phyloP scores from a whole-genome alignment of 129 eudicot species.

The Lactuca saligna region DNA sequence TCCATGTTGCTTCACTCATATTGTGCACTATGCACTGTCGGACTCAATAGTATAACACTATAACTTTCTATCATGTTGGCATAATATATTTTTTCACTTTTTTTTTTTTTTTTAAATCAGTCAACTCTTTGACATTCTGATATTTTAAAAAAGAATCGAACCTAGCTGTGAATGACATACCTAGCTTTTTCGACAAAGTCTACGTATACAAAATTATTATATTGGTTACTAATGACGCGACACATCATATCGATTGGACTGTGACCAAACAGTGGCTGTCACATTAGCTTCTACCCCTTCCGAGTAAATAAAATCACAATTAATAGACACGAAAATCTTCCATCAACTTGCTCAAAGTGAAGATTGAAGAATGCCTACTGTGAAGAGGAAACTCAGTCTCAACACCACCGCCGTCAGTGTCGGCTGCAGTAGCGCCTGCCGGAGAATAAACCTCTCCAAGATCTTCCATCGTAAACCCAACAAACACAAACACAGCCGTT shows the following conservation, averaged over 20 bases:
- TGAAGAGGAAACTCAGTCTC: slow-evolving; percentile 43
- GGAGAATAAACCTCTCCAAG: slow-evolving; percentile 49
- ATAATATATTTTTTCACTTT: neutral
- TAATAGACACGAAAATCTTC: neutral
- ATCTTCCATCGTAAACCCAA: slow-evolving; percentile 52
- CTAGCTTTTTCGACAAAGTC: neutral
- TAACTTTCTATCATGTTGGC: slow-evolving; percentile 4
- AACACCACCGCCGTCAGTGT: slow-evolving; percentile 48
- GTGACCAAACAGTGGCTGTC: slow-evolving; percentile 36
- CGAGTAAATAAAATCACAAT: slow-evolving; percentile 23
- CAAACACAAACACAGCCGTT: slow-evolving; percentile 25
- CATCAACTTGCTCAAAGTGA: slow-evolving; percentile 9
- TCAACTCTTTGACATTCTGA: neutral
- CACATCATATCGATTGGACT: slow-evolving; percentile 21
- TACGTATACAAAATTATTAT: neutral
- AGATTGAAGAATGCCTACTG: slow-evolving; percentile 40
- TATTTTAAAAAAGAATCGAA: too few species aligned
- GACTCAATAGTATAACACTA: neutral
- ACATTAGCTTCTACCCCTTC: slow-evolving; percentile 28
- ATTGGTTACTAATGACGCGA: slow-evolving; percentile 14
- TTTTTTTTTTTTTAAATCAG: neutral
- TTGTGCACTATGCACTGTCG: slow-evolving; percentile 5
- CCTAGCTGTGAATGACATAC: neutral
- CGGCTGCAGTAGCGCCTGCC: slow-evolving; percentile 69
- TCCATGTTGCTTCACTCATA: slow-evolving; percentile 17